Evolutionary conservation across 1,284 basidiomycete species (phyloP).

Genomic region (Golubevia pallescens): DNA sequence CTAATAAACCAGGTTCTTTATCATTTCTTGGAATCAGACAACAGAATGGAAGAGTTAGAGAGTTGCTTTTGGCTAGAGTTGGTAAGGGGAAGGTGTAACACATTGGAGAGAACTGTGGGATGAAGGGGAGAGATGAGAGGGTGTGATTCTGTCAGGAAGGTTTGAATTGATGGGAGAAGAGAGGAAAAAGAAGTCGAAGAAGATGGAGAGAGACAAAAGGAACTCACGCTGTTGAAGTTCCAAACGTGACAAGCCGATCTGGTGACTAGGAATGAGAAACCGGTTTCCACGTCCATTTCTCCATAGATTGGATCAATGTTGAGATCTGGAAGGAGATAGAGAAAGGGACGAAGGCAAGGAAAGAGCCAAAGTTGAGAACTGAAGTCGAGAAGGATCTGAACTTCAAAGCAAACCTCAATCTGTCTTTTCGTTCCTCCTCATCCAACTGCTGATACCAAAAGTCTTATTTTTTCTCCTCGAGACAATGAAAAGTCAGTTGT

Average conservation of each 20-base stretch:
- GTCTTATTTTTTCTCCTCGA: too few species aligned
- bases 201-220: not conserved
- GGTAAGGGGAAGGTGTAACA: constrained; percentile 41
- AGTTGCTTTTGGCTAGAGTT: constrained; percentile 18
- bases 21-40: constrained; percentile 26
- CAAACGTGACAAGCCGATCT: constrained; percentile 35
- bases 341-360: too few species aligned
- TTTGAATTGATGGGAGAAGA: too few species aligned
- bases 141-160: too few species aligned
- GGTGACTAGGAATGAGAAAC: constrained; percentile 29
- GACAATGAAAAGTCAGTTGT: too few species aligned
- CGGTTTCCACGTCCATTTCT: constrained; percentile 27
- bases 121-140: constrained; percentile 2
- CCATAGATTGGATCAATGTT: constrained; percentile 39
- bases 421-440: too few species aligned
- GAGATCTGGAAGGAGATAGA: too few species aligned
- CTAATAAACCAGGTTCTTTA: constrained; percentile 40
- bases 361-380: too few species aligned
- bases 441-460: too few species aligned
- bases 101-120: constrained; percentile 26
- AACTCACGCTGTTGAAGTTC: constrained; percentile 31
- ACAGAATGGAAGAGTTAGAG: constrained; percentile 22
- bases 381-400: too few species aligned
- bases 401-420: too few species aligned
- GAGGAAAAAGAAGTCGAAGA: too few species aligned